phyloP scores from a whole-genome alignment of 1,284 basidiomycete genomes.

The Leccinum fuscescens region DNA sequence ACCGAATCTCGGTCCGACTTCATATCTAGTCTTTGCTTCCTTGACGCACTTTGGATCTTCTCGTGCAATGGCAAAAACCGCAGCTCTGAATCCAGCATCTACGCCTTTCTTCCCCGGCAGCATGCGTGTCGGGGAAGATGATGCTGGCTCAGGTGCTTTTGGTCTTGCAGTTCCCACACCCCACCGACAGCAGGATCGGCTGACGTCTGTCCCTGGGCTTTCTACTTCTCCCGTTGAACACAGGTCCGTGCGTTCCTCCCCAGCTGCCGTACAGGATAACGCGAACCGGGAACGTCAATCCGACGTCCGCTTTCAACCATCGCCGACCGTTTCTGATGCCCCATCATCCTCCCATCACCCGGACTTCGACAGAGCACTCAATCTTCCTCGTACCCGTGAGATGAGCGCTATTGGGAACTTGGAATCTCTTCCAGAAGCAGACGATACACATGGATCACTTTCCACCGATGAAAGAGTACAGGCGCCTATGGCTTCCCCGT shows the following conservation, averaged over 20 bases:
- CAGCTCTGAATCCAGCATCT: constrained; percentile 73
- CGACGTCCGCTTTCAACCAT: constrained; percentile 32
- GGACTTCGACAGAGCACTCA: constrained; percentile 46
- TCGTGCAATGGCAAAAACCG: constrained; percentile 66
- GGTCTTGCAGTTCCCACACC: constrained; percentile 47
- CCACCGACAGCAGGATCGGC: constrained; percentile 52
- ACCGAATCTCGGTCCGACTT: constrained; percentile 6
- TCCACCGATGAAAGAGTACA: constrained; percentile 26
- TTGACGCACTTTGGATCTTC: constrained; percentile 16
- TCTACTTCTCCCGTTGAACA: constrained; percentile 63
- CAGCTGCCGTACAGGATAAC: constrained; percentile 54
- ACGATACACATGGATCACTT: constrained; percentile 39
- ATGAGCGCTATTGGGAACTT: constrained; percentile 49
- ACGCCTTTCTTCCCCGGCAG: constrained; percentile 78
- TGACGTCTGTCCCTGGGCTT: constrained; percentile 50
- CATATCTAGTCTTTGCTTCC: constrained; percentile 14
- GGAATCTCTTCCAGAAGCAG: constrained; percentile 55
- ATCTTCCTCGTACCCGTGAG: constrained; percentile 46
- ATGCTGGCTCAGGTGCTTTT: constrained; percentile 39
- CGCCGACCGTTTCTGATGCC: constrained; percentile 39
- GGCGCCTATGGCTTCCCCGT: constrained; percentile 35
- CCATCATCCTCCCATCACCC: constrained; percentile 48
- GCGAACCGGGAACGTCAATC: constrained; percentile 18
- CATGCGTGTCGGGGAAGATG: constrained; percentile 55
- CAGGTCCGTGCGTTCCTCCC: constrained; percentile 66